Conservation (phyloP, 148 eudicot species). For the Euryodendron excelsum region DNA sequence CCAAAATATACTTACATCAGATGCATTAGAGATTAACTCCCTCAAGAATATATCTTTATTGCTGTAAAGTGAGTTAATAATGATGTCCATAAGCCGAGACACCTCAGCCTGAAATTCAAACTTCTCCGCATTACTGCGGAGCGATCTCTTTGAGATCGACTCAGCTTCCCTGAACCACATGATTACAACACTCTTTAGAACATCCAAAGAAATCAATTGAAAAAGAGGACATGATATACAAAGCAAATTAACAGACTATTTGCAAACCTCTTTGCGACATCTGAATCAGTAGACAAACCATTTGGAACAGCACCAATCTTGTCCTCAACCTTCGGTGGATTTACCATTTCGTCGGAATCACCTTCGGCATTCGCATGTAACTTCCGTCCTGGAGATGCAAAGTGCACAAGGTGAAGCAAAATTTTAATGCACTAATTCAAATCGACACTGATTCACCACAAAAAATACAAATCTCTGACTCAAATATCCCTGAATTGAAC, state of each 20-base stretch:
- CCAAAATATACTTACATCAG: slow-evolving; percentile 59
- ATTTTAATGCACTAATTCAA: not conserved
- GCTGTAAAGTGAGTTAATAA: slow-evolving; percentile 93
- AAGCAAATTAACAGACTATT: not conserved
- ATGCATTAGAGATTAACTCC: slow-evolving; percentile 95
- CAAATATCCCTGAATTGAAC: not conserved
- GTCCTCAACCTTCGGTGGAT: slow-evolving; percentile 90
- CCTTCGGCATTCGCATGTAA: slow-evolving; percentile 76
- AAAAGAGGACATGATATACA: not conserved
- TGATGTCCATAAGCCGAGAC: slow-evolving; percentile 96
- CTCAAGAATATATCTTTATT: slow-evolving; percentile 92
- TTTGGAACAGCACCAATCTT: slow-evolving; percentile 85
- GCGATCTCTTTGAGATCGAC: slow-evolving; percentile 79
- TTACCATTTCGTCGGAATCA: slow-evolving; percentile 62
- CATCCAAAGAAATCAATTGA: not conserved
- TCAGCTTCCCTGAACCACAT: slow-evolving; percentile 72
- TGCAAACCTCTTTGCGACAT: slow-evolving; percentile 75
- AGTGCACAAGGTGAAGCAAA: slow-evolving; percentile 5
- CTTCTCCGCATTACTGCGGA: slow-evolving; percentile 86
- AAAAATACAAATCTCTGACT: not conserved
- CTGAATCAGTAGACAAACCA: slow-evolving; percentile 92
- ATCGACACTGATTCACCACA: not conserved
- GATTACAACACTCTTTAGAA: slow-evolving; percentile 16
- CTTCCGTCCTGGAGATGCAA: slow-evolving; percentile 54
- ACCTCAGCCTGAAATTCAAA: slow-evolving; percentile 99